Base-by-base conservation (phyloP, 768 basidiomycete genomes). In the Ephemerocybe angulata region DNA sequence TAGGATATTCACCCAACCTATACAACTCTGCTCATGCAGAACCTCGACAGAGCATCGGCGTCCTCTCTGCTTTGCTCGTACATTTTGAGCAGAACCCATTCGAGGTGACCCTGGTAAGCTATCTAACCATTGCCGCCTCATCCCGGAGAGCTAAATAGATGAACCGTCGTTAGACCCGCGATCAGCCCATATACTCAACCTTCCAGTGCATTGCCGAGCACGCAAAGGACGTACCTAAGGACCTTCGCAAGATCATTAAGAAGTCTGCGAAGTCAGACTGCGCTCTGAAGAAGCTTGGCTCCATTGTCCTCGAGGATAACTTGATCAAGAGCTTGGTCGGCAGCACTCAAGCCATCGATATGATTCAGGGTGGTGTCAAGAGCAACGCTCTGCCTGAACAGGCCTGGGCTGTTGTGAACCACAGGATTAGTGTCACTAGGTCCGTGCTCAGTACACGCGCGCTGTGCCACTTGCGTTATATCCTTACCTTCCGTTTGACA, bases 341-440 rank as follows among this genome's bases (percentile, higher is more conserved):
- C 30, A 91, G 88, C 3, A 91, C 90, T 1, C 88, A 90, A 67
- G 91, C 91, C 1, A 78, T 87, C 41, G 89, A 91, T 62, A 64
- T 93, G 12, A 77, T 84, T 31, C 70, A 75, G n/a, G 84, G 83
- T 21, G 86, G 84, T 11, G 80, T 85, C 27, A 90, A 91, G 68
- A 76, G 77, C 25, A 93, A 93, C 62, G 89, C 90, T 25, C 78
- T 94, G 22, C 91, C 91, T 1, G 90, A 93, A 68, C 75, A 72
- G 53, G 86, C 82, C 1, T 83, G 73, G 65, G 87, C 84, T 1
- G 67, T 90, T 22, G 77, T 90, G 27, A 88, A 91, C 63, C 87
- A 88, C 62, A 84, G 88, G 4, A 82, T 90, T 50, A 76, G 84
- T 4, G 79, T 80, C 6, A 73, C 78, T 47, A 86, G 83, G 84